Conservation (phyloP, 139 green algal genomes). For the Coelastrella sp. region DNA sequence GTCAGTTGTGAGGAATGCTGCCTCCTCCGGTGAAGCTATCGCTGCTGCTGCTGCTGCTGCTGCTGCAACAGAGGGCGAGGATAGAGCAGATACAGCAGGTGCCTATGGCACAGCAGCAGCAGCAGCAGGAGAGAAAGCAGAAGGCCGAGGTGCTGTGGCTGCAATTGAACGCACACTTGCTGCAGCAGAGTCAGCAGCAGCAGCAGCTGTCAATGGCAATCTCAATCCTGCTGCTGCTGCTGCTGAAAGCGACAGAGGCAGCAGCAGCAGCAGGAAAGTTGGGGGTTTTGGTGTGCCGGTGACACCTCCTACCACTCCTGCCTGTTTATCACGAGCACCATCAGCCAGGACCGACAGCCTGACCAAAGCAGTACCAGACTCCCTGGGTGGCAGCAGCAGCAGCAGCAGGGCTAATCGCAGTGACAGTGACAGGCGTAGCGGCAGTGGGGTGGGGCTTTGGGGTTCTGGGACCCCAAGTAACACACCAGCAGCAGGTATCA, state of each 20-base stretch:
- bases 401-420: background rate
- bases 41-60: background rate
- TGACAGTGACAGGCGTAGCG: background rate
- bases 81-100: background rate
- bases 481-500: conserved; percentile 3
- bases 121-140: background rate
- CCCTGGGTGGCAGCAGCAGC: background rate
- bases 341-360: background rate
- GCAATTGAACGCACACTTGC: background rate
- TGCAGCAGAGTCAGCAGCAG: background rate
- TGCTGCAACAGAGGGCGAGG: background rate
- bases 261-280: background rate
- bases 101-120: conserved; percentile 1
- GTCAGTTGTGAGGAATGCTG: background rate
- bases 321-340: background rate
- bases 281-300: background rate
- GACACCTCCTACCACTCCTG: conserved; percentile 17
- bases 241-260: background rate
- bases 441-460: background rate
- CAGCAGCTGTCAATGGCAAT: background rate
- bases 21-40: background rate
- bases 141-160: background rate
- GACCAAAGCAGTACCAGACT: background rate
- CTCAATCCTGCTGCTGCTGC: background rate
- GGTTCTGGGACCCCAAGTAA: background rate